Evolutionary conservation across 2,329 filamentous ascomycete species (phyloP), one percentile per base, ranked within the genome.

Genomic region (Fusarium penzigii): DNA sequence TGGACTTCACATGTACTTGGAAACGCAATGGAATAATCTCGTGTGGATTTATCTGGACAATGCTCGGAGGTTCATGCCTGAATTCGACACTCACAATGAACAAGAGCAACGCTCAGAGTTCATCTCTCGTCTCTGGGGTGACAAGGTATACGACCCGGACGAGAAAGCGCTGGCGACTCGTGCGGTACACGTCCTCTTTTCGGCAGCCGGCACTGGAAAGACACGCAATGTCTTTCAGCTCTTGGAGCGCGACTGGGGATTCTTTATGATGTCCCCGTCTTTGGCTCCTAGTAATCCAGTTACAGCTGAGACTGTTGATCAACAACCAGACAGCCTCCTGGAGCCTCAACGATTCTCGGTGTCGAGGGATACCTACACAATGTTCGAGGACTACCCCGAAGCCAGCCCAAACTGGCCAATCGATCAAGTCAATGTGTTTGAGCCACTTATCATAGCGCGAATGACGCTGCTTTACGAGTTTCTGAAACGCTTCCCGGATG

Each of bases 1-100:
- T 17, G 49, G 49, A 5, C 40, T 48, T 7, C 39, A 48, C 44
- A 17, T 48, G 6, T 51, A 44, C 3, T 48, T 51, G 7, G 43
- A 51, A 14, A 14, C 36, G 12, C n/a, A 43, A 44, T 51, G 44
- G 49, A 2, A 1, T 6, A 20, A 17, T n/a, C 16, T 51, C 4
- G 39, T 45, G 39, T 51, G 49, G 44, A 41, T 36, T 5, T 51
- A 44, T 12, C 17, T 51, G 8, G 44, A 48, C 3, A 16, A 13
- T 12, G 29, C 49, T 8, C 2, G 43, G 3, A 34, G 32, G 2
- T 10, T 2, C 4, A 48, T 48, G 14, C 44, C 40, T 6, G 14
- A 34, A 4, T 7, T 43, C 7, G 12, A 7, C 29, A 3, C 2
- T 8, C n/a, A 13, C n/a, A 11, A 44, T 3, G 7, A 7, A 25